A percentile compares a stretch with the other conserved stretches of the same genome.
phyloP scores from a whole-genome alignment of 306 rosid genomes.

The Medicago ruthenica region DNA sequence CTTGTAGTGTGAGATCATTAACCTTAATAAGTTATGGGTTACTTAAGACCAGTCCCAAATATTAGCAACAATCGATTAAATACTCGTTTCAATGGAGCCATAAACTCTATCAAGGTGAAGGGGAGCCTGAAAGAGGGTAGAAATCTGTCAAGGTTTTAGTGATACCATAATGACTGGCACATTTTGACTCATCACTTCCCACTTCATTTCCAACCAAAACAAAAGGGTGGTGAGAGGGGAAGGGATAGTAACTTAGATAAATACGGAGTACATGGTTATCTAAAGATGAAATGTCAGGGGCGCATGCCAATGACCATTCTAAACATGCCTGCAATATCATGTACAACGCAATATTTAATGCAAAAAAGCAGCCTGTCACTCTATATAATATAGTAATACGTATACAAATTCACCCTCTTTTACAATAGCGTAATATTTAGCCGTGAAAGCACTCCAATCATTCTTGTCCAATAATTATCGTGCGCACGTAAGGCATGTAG shows the following conservation, averaged over 20 bases:
- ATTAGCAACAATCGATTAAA: neutral
- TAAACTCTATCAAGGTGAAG: neutral
- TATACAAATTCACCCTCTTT: slow-evolving; percentile 52
- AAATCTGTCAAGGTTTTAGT: slow-evolving; percentile 7
- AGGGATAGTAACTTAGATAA: neutral
- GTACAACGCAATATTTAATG: slow-evolving; percentile 19
- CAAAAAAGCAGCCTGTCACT: slow-evolving; percentile 25
- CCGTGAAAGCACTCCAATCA: slow-evolving; percentile 35
- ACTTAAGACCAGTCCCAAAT: neutral
- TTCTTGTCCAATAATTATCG: neutral
- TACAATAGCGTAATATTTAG: slow-evolving; percentile 41
- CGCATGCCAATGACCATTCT: neutral
- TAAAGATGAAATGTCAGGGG: slow-evolving; percentile 7
- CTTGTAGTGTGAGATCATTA: neutral
- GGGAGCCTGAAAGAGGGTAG: neutral
- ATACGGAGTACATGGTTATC: neutral
- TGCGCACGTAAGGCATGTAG: neutral
- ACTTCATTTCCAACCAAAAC: neutral
- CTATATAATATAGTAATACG: slow-evolving; percentile 52
- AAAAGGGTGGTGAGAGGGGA: neutral
- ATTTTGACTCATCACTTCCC: neutral
- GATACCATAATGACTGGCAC: neutral
- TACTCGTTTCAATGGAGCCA: neutral
- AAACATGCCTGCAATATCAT: slow-evolving; percentile 30
- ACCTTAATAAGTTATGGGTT: neutral